Conservation (phyloP, 2,329 filamentous ascomycete genomes). For the Dryadomyces quercivorus region DNA sequence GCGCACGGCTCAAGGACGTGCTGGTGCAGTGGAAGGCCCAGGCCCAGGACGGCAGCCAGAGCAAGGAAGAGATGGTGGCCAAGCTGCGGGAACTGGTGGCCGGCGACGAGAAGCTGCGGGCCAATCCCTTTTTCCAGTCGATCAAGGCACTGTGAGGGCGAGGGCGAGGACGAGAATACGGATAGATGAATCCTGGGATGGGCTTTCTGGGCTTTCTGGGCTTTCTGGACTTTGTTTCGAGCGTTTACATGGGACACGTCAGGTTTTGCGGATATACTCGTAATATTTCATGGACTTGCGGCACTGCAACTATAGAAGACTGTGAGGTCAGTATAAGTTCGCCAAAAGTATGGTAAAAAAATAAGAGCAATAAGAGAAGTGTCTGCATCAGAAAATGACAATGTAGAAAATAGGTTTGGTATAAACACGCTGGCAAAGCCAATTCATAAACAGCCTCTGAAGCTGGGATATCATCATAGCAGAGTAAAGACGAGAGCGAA, state of each 20-base stretch:
- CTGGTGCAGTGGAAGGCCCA: constrained; percentile 78
- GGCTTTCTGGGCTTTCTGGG: neutral
- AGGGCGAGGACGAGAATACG: no score
- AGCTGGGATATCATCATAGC: constrained; percentile 9
- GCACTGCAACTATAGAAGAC: neutral
- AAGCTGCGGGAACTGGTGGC: constrained; percentile 70
- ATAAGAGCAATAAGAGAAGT: neutral
- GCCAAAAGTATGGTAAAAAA: neutral
- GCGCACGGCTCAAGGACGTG: constrained; percentile 69
- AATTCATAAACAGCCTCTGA: constrained; percentile 14
- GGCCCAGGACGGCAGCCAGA: constrained; percentile 38
- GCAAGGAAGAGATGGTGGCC: constrained; percentile 63
- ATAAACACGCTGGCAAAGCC: constrained; percentile 9
- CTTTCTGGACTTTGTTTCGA: no score
- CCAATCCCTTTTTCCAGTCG: constrained; percentile 60
- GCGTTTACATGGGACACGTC: neutral
- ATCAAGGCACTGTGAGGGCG: constrained; percentile 37
- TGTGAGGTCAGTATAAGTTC: neutral
- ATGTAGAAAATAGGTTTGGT: constrained; percentile 7
- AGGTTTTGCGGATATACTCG: neutral
- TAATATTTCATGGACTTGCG: constrained; percentile 4
- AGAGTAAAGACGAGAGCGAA: neutral
- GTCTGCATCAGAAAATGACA: constrained; percentile 5
- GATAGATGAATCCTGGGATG: no score
- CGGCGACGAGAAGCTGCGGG: constrained; percentile 51